Percentiles rank a stretch among this genome's conserved stretches.
phyloP scores from a whole-genome alignment of 495 filamentous ascomycete genomes.

The Xylaria grammica region DNA sequence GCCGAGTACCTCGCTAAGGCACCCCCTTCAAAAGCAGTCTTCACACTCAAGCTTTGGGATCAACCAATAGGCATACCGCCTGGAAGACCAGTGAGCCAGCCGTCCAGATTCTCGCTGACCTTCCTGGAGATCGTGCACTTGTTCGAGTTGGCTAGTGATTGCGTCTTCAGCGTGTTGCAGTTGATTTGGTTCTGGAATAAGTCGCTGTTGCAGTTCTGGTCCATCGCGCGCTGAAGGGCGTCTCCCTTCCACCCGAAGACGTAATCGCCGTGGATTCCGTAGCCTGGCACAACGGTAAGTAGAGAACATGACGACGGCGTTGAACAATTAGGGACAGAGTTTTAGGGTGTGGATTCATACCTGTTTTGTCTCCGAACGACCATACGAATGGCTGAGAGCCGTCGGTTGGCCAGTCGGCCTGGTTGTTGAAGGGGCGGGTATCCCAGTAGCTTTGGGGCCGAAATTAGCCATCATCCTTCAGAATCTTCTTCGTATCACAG shows the following conservation, averaged over 20 bases:
- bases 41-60: background rate
- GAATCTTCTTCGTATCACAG: background rate
- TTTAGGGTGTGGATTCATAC: too few species aligned
- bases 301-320: too few species aligned
- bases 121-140: constrained; percentile 43
- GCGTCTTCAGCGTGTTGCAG: constrained; percentile 46
- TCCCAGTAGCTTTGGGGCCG: constrained; percentile 43
- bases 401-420: constrained; percentile 44
- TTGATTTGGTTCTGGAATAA: constrained; percentile 41
- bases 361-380: constrained; percentile 46
- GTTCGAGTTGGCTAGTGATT: constrained; percentile 42
- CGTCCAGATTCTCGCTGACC: constrained; percentile 40
- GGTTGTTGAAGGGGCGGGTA: constrained; percentile 46
- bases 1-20: too few species aligned
- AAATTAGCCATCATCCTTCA: background rate
- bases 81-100: constrained; percentile 39
- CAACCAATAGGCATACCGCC: constrained; percentile 37
- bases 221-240: constrained; percentile 46
- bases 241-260: constrained; percentile 53
- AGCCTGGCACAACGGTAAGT: too few species aligned
- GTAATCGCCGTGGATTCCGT: constrained; percentile 50
- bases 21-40: too few species aligned
- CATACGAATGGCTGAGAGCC: constrained; percentile 49
- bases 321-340: too few species aligned
- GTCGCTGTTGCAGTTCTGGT: constrained; percentile 47